Evolutionary conservation across 345 rosid species (phyloP).

Genomic region (Linum lewisii): DNA sequence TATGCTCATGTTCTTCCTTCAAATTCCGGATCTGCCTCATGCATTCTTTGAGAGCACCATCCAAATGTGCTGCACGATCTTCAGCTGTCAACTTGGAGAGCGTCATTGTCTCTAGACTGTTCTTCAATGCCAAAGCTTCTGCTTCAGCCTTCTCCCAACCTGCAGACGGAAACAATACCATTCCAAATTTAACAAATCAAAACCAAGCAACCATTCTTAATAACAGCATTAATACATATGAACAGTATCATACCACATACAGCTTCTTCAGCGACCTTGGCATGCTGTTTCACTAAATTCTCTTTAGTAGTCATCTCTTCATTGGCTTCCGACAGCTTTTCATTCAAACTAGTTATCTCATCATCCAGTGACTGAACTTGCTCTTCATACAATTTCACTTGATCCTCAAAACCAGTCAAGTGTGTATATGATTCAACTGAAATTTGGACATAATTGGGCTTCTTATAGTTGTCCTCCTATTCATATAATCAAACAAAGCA

Average conservation of each 20-base stretch:
- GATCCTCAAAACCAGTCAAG: conserved; percentile 63
- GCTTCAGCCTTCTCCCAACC: conserved; percentile 99
- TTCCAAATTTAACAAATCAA: too few species aligned
- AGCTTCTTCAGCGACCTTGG: conserved; percentile 98
- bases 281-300: conserved; percentile 79
- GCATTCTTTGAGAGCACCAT: conserved; percentile 95
- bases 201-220: not conserved
- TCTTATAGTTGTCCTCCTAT: conserved; percentile 60
- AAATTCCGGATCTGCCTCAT: conserved; percentile 87
- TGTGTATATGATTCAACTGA: conserved; percentile 73
- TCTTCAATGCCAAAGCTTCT: conserved; percentile 82
- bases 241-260: conserved; percentile 52
- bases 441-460: conserved; percentile 74
- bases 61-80: conserved; percentile 82
- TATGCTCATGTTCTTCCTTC: conserved; percentile 86
- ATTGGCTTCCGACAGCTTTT: conserved; percentile 57
- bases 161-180: conserved; percentile 17
- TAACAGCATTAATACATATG: not conserved
- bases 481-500: not conserved
- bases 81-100: conserved; percentile 79
- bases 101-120: conserved; percentile 69
- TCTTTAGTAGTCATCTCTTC: conserved; percentile 72
- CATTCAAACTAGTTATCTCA: conserved; percentile 61
- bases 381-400: conserved; percentile 49
- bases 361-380: conserved; percentile 54